Evolutionary conservation across 176 grass and related monocot species (phyloP).

Genomic region (Themeda triandra): DNA sequence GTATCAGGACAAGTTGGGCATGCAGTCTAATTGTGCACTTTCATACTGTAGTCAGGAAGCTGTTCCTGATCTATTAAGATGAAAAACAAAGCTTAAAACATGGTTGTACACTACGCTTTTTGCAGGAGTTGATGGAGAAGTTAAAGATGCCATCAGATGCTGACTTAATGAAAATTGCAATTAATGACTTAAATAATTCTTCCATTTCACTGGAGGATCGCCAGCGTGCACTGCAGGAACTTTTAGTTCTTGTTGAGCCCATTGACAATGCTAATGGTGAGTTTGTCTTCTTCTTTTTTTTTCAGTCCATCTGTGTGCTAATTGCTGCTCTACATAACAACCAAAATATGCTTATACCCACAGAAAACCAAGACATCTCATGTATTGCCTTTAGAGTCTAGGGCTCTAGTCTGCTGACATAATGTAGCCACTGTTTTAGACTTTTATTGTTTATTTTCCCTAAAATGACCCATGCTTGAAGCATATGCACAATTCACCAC

Average conservation of each 20-base stretch:
- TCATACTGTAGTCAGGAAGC: neutral
- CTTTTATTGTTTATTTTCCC: too few species aligned
- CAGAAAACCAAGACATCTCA: neutral
- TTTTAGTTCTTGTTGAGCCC: constrained; percentile 83
- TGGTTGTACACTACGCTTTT: neutral
- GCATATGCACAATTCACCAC: neutral
- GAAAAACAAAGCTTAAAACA: neutral
- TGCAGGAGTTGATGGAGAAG: constrained; percentile 87
- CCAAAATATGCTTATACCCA: neutral
- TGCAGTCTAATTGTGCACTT: neutral
- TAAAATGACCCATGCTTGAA: neutral
- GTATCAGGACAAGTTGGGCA: neutral
- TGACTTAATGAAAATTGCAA: constrained; percentile 89
- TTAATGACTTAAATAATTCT: constrained; percentile 79
- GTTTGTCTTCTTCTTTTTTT: constrained; percentile 12
- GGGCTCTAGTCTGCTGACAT: neutral
- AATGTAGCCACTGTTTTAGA: neutral
- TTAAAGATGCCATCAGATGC: constrained; percentile 89
- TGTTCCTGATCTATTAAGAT: constrained; percentile 5
- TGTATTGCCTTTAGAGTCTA: neutral
- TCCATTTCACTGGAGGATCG: constrained; percentile 72
- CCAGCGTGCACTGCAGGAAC: constrained; percentile 69
- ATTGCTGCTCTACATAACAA: constrained; percentile 5
- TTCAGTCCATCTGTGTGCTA: neutral
- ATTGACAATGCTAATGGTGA: constrained; percentile 93